Evolutionary conservation across 139 green algal species (phyloP).

Genomic region (Gonium pectorale): DNA sequence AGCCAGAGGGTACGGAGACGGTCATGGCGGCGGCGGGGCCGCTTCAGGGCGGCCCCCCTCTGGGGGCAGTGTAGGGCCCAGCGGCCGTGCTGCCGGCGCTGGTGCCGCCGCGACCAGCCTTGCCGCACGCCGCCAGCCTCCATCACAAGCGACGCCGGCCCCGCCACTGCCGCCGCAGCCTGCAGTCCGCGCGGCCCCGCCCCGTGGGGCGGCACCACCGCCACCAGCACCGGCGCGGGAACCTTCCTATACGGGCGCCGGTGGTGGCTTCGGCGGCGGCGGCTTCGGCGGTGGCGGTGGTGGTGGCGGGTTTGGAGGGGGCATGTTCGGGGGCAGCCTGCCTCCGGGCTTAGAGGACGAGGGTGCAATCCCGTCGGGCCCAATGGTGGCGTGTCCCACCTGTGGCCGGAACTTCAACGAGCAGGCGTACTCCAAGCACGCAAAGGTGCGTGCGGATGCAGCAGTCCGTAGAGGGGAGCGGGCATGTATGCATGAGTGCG

Average conservation of each 20-base stretch:
- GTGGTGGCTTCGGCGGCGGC: not conserved
- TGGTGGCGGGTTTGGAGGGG: too few species aligned
- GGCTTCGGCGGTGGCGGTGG: not conserved
- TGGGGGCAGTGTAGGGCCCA: too few species aligned
- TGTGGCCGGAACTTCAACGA: slow-evolving; percentile 53
- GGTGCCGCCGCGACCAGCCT: too few species aligned
- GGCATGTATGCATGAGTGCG: too few species aligned
- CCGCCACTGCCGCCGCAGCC: too few species aligned
- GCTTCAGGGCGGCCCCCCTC: not conserved
- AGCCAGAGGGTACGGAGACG: too few species aligned
- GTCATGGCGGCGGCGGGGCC: too few species aligned
- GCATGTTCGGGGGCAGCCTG: not conserved
- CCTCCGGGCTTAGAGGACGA: slow-evolving; percentile 12
- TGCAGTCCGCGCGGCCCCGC: not conserved
- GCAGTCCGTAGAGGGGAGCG: too few species aligned
- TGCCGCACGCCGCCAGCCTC: too few species aligned
- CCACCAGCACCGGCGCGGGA: not conserved
- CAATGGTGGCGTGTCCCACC: slow-evolving; percentile 42
- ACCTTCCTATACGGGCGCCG: not conserved
- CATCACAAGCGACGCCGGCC: too few species aligned
- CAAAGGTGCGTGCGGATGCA: slow-evolving; percentile 32
- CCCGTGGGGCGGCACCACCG: not conserved
- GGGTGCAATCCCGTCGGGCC: not conserved
- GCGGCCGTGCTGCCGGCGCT: too few species aligned
- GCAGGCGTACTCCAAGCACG: slow-evolving; percentile 47